These are phyloP conservation scores for Naganishia friedmannii DNA, from an alignment of 768 basidiomycete genomes.

Conservation along the genomic window DNA sequence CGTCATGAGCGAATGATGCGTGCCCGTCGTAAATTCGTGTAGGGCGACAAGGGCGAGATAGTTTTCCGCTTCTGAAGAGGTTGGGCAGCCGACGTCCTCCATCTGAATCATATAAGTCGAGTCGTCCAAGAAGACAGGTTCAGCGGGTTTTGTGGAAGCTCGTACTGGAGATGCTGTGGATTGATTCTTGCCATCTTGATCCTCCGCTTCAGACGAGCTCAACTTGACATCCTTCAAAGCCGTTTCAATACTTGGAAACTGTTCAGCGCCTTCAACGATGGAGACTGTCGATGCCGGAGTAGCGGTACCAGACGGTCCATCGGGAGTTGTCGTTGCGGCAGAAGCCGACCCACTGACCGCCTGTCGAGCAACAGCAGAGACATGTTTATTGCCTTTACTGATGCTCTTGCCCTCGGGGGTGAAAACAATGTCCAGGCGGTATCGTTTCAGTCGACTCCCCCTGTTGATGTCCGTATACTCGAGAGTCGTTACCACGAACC, in stretches of 20 bases:
- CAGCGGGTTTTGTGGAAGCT: conserved; percentile 54
- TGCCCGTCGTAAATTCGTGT: conserved; percentile 62
- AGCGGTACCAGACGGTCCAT: neutral
- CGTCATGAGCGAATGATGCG: conserved; percentile 51
- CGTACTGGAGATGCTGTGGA: neutral
- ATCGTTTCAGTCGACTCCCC: conserved; percentile 26
- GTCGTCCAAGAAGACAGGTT: conserved; percentile 56
- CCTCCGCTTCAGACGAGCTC: neutral
- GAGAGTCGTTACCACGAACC: conserved; percentile 18
- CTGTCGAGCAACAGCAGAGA: neutral
- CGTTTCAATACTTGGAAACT: neutral
- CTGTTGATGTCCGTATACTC: conserved; percentile 29
- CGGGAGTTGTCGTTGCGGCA: neutral
- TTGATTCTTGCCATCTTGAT: neutral
- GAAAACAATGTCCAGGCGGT: conserved; percentile 58
- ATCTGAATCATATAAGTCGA: conserved; percentile 69
- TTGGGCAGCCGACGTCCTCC: conserved; percentile 77
- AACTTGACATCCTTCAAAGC: conserved; percentile 1
- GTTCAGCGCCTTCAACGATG: neutral
- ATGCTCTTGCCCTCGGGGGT: conserved; percentile 5
- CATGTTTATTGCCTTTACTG: conserved; percentile 9
- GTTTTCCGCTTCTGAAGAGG: conserved; percentile 77
- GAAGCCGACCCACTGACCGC: neutral
- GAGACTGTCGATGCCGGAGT: neutral
- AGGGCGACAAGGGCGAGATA: conserved; percentile 83